Evolutionary conservation across 2,329 filamentous ascomycete species (phyloP).

Genomic region (Cercospora nicotianae): DNA sequence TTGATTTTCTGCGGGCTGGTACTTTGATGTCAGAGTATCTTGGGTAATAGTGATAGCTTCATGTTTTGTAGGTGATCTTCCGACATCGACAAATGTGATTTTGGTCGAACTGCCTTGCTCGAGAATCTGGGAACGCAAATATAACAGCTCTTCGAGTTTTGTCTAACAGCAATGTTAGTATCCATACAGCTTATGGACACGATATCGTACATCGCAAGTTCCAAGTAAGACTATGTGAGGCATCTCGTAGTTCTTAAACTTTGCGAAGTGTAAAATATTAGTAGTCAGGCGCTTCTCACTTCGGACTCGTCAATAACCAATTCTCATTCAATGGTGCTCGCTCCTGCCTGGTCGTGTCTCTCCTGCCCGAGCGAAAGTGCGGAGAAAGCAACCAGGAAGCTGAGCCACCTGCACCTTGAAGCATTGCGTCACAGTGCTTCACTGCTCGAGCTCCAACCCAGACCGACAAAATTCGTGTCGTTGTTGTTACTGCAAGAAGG

Average conservation of each 20-base stretch:
- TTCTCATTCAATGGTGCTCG: neutral
- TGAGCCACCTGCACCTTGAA: neutral
- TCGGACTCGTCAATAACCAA: neutral
- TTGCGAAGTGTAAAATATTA: neutral
- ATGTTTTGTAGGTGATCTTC: slow-evolving; percentile 47
- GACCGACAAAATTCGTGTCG: neutral
- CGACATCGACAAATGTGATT: slow-evolving; percentile 58
- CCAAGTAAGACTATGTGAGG: slow-evolving; percentile 56
- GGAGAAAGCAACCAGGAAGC: neutral
- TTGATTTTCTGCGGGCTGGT: slow-evolving; percentile 31
- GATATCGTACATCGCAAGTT: slow-evolving; percentile 54
- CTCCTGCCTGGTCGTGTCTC: neutral
- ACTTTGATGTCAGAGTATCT: slow-evolving; percentile 43
- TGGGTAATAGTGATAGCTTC: slow-evolving; percentile 52
- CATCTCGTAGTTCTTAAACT: slow-evolving; percentile 23
- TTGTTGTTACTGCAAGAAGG: neutral
- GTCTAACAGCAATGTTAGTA: slow-evolving; percentile 39
- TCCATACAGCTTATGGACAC: neutral
- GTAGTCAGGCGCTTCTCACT: neutral
- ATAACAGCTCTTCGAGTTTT: slow-evolving; percentile 61
- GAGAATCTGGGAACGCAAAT: slow-evolving; percentile 52
- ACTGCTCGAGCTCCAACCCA: neutral
- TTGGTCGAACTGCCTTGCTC: slow-evolving; percentile 30
- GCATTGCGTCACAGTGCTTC: slow-evolving; percentile 4
- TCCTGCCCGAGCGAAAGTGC: neutral